Evolutionary conservation across 805 yeast species (phyloP).

Genomic region (Yamadazyma akitaensis): DNA sequence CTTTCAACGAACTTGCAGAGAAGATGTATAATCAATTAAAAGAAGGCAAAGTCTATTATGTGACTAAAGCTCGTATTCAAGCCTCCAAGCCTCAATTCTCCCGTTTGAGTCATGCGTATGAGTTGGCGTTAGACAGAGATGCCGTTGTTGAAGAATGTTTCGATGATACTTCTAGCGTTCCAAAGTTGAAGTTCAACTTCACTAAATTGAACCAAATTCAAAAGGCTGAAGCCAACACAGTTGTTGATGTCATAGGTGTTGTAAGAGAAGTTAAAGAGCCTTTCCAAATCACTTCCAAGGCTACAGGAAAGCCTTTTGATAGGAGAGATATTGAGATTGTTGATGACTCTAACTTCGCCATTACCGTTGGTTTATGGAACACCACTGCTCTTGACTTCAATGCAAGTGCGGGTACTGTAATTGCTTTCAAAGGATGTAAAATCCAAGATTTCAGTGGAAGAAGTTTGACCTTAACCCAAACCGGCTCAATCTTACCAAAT

Average conservation of each 20-base stretch:
- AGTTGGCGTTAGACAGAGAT: constrained; percentile 76
- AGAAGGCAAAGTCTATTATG: constrained; percentile 86
- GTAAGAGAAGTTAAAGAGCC: constrained; percentile 72
- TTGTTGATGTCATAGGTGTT: constrained; percentile 85
- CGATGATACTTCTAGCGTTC: constrained; percentile 57
- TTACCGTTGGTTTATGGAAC: constrained; percentile 88
- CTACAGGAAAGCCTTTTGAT: constrained; percentile 87
- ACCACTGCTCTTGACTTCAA: constrained; percentile 76
- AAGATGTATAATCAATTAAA: constrained; percentile 69
- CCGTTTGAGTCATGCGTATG: constrained; percentile 82
- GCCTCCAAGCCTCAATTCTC: constrained; percentile 85
- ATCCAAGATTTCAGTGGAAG: constrained; percentile 88
- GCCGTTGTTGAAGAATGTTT: constrained; percentile 67
- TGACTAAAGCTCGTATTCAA: constrained; percentile 76
- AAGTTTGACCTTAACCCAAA: constrained; percentile 72
- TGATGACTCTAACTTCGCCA: constrained; percentile 75
- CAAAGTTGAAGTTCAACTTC: constrained; percentile 75
- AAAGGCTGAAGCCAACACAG: constrained; percentile 63
- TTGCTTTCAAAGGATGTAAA: constrained; percentile 88
- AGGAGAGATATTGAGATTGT: constrained; percentile 86
- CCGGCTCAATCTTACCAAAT: constrained; percentile 70
- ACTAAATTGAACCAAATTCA: constrained; percentile 65
- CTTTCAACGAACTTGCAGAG: constrained; percentile 84
- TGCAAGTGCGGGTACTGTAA: constrained; percentile 72
- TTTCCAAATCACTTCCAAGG: constrained; percentile 76